Evolutionary conservation across 2,329 filamentous ascomycete species (phyloP).

Genomic region (Didymella pinodella): DNA sequence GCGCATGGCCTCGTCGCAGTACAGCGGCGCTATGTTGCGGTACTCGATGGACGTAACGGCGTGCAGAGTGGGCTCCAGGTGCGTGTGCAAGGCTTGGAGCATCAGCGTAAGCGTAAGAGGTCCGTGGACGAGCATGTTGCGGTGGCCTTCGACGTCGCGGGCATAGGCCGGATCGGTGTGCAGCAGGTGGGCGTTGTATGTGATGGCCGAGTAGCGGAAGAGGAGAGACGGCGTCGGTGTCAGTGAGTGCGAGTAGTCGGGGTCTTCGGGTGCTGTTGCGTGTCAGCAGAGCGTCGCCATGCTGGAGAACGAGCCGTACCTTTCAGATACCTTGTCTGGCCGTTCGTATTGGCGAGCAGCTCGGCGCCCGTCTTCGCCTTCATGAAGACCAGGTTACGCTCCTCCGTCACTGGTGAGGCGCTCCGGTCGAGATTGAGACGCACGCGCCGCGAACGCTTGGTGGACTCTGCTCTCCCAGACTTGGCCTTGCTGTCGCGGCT

Average conservation of each 20-base stretch:
- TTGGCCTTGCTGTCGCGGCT: no score
- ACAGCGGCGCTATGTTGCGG: slow-evolving; percentile 81
- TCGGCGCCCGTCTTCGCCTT: slow-evolving; percentile 56
- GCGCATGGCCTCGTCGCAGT: slow-evolving; percentile 73
- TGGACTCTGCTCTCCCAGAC: not conserved
- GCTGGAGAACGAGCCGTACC: slow-evolving; percentile 30
- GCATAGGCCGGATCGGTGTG: slow-evolving; percentile 81
- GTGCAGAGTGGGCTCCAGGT: slow-evolving; percentile 1
- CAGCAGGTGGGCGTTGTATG: slow-evolving; percentile 90
- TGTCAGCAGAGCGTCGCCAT: slow-evolving; percentile 23
- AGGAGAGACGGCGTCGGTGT: slow-evolving; percentile 75
- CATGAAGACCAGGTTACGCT: slow-evolving; percentile 71
- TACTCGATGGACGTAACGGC: slow-evolving; percentile 72
- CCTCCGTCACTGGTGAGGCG: slow-evolving; percentile 62
- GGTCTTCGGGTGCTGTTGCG: slow-evolving; percentile 56
- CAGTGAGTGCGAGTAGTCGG: slow-evolving; percentile 66
- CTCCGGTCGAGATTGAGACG: slow-evolving; percentile 25
- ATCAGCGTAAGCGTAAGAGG: slow-evolving; percentile 82
- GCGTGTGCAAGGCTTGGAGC: slow-evolving; percentile 67
- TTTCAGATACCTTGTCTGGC: slow-evolving; percentile 50
- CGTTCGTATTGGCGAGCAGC: slow-evolving; percentile 39
- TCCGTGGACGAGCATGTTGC: slow-evolving; percentile 82
- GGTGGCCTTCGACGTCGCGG: slow-evolving; percentile 75
- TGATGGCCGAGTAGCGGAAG: slow-evolving; percentile 85
- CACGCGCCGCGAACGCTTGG: slow-evolving; percentile 16